Base-by-base conservation (phyloP, 176 grass and related monocot genomes). In the Rhynchospora tenuis region DNA sequence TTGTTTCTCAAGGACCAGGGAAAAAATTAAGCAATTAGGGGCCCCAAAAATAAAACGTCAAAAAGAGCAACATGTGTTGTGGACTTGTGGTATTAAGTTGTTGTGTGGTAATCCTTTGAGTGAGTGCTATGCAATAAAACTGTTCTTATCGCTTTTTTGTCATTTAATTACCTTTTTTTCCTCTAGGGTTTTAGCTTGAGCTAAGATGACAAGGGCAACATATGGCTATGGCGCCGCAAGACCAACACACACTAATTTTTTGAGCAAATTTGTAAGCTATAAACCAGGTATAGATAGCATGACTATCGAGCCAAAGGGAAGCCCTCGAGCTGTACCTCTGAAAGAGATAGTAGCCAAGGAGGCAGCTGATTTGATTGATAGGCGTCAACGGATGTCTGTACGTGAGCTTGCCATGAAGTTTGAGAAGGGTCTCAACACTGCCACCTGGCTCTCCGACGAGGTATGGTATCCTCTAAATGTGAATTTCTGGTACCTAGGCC, bases 361-460 rank as follows among this genome's bases (percentile, higher is more conserved):
- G 51, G 90, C 94, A 66, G 43, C 58, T 38, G 85, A 93, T 84
- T 84, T 93, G 66, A 82, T 88, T 9, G 64, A 91, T 43, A 89
- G 81, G 51, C 91, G 75, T 66, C 87, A 97, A 72, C 91, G 94
- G 7, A 85, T 91, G 67, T 97, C 94, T 68, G 94, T 97, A 28
- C 91, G 94, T 75, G 94, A 97, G 52, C 91, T 97, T 58, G 87
- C 91, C 15, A 89, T 89, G 87, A 97, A 97, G 65, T 97, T 97
- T 86, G 94, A 97, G 85, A 97, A 93, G 89, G 94, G 94, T 75
- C 89, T 97, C 33, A 86, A 76, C 24, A 89, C 91, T 59, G 94
- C 94, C 72, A 89, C 91, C 29, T 82, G 87, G 81, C 86, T 97
- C 43, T 91, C 94, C 45, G 90, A 93, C 75, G 91, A 97, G 94